A percentile compares a stretch with the other conserved stretches of the same genome.
These are phyloP conservation scores for Massospora cicadina DNA, from an alignment of 371 early-diverging fungal species.

Conservation along the genomic window DNA sequence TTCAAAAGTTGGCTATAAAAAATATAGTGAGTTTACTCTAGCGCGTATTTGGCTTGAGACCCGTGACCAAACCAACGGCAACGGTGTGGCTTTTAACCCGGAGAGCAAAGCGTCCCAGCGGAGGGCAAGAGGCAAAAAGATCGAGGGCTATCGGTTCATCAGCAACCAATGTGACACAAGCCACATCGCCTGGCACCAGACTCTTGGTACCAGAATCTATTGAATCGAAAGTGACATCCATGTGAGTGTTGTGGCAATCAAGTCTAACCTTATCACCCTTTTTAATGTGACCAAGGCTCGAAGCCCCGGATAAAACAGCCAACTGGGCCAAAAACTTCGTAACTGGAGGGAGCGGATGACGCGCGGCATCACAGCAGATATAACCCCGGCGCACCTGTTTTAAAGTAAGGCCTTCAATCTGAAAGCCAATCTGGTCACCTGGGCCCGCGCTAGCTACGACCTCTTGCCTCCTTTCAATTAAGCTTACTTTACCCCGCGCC, in stretches of 20 bases:
- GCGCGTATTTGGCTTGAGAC: conserved; percentile 12
- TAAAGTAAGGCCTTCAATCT: conserved; percentile 92
- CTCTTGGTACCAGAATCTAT: neutral
- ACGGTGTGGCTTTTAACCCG: neutral
- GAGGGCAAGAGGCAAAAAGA: neutral
- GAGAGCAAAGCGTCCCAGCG: neutral
- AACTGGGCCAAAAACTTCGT: conserved; percentile 80
- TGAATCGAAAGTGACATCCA: neutral
- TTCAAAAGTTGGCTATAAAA: too few species aligned
- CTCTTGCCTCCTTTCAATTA: neutral
- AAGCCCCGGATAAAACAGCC: conserved; percentile 41
- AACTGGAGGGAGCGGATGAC: conserved; percentile 72
- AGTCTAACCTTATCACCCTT: neutral
- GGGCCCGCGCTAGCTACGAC: conserved; percentile 20
- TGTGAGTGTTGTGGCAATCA: neutral
- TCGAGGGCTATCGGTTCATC: neutral
- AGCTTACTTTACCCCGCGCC: conserved; percentile 13
- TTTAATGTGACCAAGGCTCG: neutral
- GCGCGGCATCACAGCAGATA: conserved; percentile 93
- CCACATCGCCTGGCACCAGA: neutral
- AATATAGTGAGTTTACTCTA: too few species aligned
- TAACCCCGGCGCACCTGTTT: conserved; percentile 94
- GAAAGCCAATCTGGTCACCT: conserved; percentile 97
- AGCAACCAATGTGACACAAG: neutral
- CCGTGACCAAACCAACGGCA: neutral